Conservation (phyloP, 2,329 filamentous ascomycete species). For the Geosmithia flava region DNA sequence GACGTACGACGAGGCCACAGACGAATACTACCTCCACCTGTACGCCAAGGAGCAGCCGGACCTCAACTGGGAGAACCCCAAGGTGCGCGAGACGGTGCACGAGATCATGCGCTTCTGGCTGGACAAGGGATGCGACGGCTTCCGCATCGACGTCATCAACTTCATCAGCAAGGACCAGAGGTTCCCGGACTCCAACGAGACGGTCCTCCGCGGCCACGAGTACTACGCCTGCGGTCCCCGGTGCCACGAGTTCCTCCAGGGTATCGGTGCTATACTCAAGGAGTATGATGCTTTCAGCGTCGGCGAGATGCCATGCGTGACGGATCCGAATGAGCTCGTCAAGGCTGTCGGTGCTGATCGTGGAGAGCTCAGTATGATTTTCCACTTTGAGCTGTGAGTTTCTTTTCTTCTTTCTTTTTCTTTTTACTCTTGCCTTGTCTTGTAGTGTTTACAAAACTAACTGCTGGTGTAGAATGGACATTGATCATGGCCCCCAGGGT, state of each 20-base stretch:
- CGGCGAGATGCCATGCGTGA: slow-evolving; percentile 35
- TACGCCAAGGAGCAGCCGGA: slow-evolving; percentile 64
- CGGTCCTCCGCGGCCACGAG: slow-evolving; percentile 20
- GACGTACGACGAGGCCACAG: slow-evolving; percentile 35
- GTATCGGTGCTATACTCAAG: slow-evolving; percentile 28
- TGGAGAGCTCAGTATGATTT: slow-evolving; percentile 58
- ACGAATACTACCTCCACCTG: slow-evolving; percentile 51
- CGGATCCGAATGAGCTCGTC: slow-evolving; percentile 28
- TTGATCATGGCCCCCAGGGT: slow-evolving; percentile 31
- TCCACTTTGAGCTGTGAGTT: slow-evolving; percentile 53
- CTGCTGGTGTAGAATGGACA: slow-evolving; percentile 34
- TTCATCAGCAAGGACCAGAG: slow-evolving; percentile 49
- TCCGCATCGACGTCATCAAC: slow-evolving; percentile 57
- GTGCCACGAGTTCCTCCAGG: slow-evolving; percentile 31
- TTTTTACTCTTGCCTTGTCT: neutral
- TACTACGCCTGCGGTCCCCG: slow-evolving; percentile 41
- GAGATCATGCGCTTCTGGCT: slow-evolving; percentile 65
- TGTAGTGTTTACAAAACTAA: neutral
- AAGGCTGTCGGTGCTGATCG: slow-evolving; percentile 39
- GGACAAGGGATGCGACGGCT: slow-evolving; percentile 52
- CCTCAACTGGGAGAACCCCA: slow-evolving; percentile 64
- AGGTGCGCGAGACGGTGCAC: slow-evolving; percentile 53
- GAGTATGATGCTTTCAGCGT: slow-evolving; percentile 38
- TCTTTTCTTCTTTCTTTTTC: neutral
- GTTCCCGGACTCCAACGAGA: slow-evolving; percentile 34